A percentile compares a stretch with the other conserved stretches of the same genome.
phyloP scores from a whole-genome alignment of 2,329 filamentous ascomycete genomes.

The Elsinoe fawcettii region DNA sequence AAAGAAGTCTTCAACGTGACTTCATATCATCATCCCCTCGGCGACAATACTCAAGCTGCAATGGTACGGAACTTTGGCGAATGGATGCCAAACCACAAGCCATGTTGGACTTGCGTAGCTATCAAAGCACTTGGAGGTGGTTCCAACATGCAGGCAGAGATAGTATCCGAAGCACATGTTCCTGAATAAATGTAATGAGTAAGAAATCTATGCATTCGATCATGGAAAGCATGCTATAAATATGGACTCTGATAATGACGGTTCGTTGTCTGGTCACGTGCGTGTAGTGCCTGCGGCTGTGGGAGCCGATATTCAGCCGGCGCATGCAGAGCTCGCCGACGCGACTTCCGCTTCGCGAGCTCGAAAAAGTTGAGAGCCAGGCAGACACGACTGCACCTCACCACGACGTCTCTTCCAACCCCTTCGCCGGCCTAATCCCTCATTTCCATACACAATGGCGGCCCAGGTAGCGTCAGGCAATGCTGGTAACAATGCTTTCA shows the following conservation, averaged over 20 bases:
- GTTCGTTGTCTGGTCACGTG: neutral
- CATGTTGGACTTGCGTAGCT: neutral
- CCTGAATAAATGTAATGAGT: neutral
- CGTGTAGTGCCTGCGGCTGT: neutral
- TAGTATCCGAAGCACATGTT: neutral
- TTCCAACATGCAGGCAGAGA: neutral
- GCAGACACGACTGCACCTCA: neutral
- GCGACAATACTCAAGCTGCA: neutral
- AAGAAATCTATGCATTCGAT: too few species aligned
- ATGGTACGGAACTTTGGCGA: neutral
- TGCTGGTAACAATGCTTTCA: constrained; percentile 59
- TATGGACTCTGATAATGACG: too few species aligned
- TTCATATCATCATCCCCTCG: neutral
- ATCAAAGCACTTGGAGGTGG: neutral
- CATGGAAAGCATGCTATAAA: too few species aligned
- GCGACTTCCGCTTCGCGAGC: constrained; percentile 1
- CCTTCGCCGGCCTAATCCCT: neutral
- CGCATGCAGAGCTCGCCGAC: constrained; percentile 13
- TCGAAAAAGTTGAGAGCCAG: constrained; percentile 14
- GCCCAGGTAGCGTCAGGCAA: constrained; percentile 39
- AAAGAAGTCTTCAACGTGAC: neutral
- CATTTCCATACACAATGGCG: constrained; percentile 25
- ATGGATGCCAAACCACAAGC: neutral
- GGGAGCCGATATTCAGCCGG: constrained; percentile 2
- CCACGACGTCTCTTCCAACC: neutral